Evolutionary conservation across 1,139 yeast species (phyloP).

Genomic region (Yamadazyma blattariae): DNA sequence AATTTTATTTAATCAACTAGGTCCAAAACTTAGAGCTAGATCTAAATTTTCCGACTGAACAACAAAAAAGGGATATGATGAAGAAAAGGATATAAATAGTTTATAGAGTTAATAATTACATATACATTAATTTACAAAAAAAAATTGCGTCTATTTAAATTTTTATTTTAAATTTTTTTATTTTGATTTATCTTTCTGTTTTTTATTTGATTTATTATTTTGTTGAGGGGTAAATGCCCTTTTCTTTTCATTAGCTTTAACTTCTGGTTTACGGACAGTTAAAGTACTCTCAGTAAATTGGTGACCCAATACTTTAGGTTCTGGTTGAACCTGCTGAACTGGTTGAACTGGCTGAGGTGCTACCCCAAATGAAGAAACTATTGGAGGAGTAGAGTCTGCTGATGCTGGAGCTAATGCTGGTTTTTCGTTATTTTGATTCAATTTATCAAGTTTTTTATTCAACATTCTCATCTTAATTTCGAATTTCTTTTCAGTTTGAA

Average conservation of each 20-base stretch:
- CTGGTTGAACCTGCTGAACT: slow-evolving; percentile 1
- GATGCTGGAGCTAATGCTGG: slow-evolving; percentile 4
- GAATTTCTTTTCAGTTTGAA: slow-evolving; percentile 37
- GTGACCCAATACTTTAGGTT: slow-evolving; percentile 17
- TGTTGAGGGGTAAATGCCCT: slow-evolving; percentile 14
- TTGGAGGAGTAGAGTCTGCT: neutral
- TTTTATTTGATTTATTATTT: slow-evolving; percentile 13
- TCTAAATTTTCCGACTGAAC: slow-evolving; percentile 30
- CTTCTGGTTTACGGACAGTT: slow-evolving; percentile 23
- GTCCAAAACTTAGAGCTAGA: slow-evolving; percentile 32
- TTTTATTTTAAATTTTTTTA: slow-evolving; percentile 6
- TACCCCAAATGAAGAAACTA: no score
- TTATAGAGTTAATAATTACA: neutral
- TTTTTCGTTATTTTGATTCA: slow-evolving; percentile 5
- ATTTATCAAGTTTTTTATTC: slow-evolving; percentile 39
- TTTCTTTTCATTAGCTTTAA: slow-evolving; percentile 12
- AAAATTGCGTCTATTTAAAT: no score
- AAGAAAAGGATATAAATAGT: neutral
- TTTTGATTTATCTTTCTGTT: no score
- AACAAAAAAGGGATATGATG: neutral
- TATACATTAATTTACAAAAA: slow-evolving; percentile 5
- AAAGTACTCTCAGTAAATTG: slow-evolving; percentile 30
- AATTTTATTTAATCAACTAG: slow-evolving; percentile 33
- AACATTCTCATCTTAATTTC: slow-evolving; percentile 43
- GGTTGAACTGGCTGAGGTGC: slow-evolving; percentile 1